A percentile compares a stretch with the other conserved stretches of the same genome.
Evolutionary conservation across 768 basidiomycete genomes (phyloP).

Genomic region (Suillus spraguei): DNA sequence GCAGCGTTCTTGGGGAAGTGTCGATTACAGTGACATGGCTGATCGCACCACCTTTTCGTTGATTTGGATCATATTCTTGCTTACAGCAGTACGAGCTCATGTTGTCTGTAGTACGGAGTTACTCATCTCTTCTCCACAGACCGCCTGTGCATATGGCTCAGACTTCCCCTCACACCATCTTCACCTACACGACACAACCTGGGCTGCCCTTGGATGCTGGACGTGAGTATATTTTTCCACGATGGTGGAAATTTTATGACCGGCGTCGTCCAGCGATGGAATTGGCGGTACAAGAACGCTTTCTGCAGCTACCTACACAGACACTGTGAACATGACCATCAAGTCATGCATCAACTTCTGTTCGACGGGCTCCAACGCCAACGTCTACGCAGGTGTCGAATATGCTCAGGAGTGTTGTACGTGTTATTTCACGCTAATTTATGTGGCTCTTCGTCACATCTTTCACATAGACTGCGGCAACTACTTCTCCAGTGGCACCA

Average conservation of each 20-base stretch:
- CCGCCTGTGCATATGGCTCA: not conserved
- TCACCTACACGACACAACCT: slow-evolving; percentile 42
- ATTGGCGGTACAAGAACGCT: slow-evolving; percentile 57
- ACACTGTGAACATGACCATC: slow-evolving; percentile 61
- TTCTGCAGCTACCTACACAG: slow-evolving; percentile 45
- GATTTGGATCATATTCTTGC: not conserved
- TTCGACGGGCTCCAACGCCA: slow-evolving; percentile 36
- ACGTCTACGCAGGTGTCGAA: slow-evolving; percentile 71
- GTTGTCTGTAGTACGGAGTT: not conserved
- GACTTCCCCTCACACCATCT: slow-evolving; percentile 3
- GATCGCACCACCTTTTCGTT: slow-evolving; percentile 4
- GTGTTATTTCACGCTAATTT: slow-evolving; percentile 21
- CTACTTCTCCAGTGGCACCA: slow-evolving; percentile 45
- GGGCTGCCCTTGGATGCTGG: slow-evolving; percentile 64
- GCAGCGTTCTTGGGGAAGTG: too few species aligned
- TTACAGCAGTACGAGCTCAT: not conserved
- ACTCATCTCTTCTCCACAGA: not conserved
- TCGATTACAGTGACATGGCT: not conserved
- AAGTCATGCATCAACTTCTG: slow-evolving; percentile 52
- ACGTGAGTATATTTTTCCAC: slow-evolving; percentile 41
- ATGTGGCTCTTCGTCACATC: slow-evolving; percentile 11
- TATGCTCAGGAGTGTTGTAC: slow-evolving; percentile 66
- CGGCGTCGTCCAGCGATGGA: slow-evolving; percentile 48
- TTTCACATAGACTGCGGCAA: slow-evolving; percentile 64
- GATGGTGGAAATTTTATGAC: slow-evolving; percentile 17